These are phyloP conservation scores for Penicillium sp. DNA, from an alignment of 2,329 filamentous ascomycete genomes.

Conservation along the genomic window DNA sequence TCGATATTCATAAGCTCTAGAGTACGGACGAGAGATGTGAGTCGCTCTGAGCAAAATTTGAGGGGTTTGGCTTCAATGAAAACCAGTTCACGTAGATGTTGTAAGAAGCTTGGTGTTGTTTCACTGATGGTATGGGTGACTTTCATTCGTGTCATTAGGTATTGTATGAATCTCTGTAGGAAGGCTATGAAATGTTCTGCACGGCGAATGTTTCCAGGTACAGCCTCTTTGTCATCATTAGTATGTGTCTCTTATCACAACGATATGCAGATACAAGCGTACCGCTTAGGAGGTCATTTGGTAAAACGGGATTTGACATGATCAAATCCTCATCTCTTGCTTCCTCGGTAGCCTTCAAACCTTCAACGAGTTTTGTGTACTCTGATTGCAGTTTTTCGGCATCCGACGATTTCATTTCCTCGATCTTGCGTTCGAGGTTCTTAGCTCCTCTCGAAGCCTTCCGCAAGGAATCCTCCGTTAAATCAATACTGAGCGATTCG, in stretches of 20 bases:
- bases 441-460: constrained; percentile 87
- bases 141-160: constrained; percentile 97
- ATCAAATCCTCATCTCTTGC: constrained; percentile 90
- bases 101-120: constrained; percentile 87
- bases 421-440: constrained; percentile 85
- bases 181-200: constrained; percentile 96
- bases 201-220: constrained; percentile 91
- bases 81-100: constrained; percentile 89
- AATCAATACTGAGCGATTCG: constrained; percentile 82
- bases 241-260: background rate
- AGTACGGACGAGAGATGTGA: constrained; percentile 91
- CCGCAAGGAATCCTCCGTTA: constrained; percentile 89
- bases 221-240: constrained; percentile 59
- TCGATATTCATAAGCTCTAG: constrained; percentile 96
- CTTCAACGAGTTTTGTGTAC: constrained; percentile 92
- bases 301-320: constrained; percentile 92
- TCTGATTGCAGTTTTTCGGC: constrained; percentile 91
- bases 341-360: constrained; percentile 81
- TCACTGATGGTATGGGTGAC: constrained; percentile 96
- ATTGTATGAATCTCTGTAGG: constrained; percentile 94
- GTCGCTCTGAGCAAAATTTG: constrained; percentile 84
- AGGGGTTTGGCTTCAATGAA: constrained; percentile 97
- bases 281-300: constrained; percentile 79
- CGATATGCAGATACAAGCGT: background rate
- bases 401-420: constrained; percentile 93